Evolutionary conservation across 345 rosid species (phyloP), one percentile per base, ranked within the genome.

Genomic region (Gossypium stocksii): DNA sequence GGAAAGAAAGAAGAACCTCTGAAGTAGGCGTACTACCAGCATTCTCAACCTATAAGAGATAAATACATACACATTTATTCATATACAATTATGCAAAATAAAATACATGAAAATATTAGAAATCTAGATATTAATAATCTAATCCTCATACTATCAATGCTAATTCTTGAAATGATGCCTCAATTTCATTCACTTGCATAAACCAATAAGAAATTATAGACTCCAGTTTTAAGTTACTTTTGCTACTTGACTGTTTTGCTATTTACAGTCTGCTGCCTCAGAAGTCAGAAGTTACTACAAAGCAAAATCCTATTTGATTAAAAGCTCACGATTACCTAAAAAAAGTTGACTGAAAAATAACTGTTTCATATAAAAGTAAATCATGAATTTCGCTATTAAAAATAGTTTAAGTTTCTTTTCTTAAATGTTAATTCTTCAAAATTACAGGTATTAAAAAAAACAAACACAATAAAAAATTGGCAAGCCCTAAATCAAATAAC

Each of bases 1-100:
- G 84, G 74, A 93, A 96, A 43, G 99, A 87, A 80, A 96, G 97
- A 83, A 96, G 82, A 74, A 96, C 68, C 68, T 90, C 91, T 65
- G 91, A 83, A 76, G 83, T 93, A 80, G 91, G 75, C 14, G 78
- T 60, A 60, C 82, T 85, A 74, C 97, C 97, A 3, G 76, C 74
- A 85, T 91, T 93, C 80, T 91, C 97, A 16, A 91, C 89, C 99
- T 96, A 84, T 61, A 81, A 73, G 61, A 70, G 61, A 63, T 59
- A 19, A 79, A 76, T 19, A 81, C 25, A 72, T 34, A 4, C 27
- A 45, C n/a, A 66, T 13, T 5, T 12, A 4, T 44, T 11, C 14
- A 66, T 44, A 44, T 12, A 12, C 34, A 44, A 73, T 71, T 60
- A 46, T 0, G 9, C 73, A 49, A 29, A 56, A 49, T 64, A 60